Percentiles rank a stretch among this genome's conserved stretches.
phyloP scores from a whole-genome alignment of 2,329 filamentous ascomycete species.

The Colletotrichum camelliae region DNA sequence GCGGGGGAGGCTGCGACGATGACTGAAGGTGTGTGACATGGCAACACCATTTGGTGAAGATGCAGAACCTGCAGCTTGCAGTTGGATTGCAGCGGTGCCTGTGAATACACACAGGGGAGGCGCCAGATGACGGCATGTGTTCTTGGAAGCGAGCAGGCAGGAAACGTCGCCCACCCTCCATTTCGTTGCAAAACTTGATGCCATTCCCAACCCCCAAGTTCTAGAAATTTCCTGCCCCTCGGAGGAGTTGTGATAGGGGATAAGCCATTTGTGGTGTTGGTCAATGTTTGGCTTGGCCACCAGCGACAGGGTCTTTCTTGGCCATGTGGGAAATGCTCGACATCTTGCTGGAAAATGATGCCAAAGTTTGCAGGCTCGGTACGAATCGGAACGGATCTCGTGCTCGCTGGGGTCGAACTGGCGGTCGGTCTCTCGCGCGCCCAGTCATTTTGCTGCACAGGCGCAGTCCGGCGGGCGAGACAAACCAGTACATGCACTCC shows the following conservation, averaged over 20 bases:
- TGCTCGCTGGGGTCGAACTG: constrained; percentile 11
- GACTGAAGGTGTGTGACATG: constrained; percentile 17
- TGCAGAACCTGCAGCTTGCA: constrained; percentile 17
- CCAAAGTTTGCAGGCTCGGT: constrained; percentile 6
- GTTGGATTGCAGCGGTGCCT: constrained; percentile 8
- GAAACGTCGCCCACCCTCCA: not conserved
- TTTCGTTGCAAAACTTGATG: constrained; percentile 2
- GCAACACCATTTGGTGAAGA: not conserved
- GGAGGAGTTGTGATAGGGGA: not conserved
- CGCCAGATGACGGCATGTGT: constrained; percentile 16
- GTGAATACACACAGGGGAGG: not conserved
- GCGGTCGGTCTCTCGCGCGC: constrained; percentile 13
- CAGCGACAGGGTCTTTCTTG: not conserved
- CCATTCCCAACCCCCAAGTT: constrained; percentile 6
- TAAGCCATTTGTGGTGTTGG: not conserved
- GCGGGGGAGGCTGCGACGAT: constrained; percentile 17
- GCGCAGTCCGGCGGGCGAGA: constrained; percentile 12
- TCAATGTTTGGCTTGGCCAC: not conserved
- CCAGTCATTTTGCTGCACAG: not conserved
- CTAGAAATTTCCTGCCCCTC: not conserved
- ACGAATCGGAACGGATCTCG: constrained; percentile 13
- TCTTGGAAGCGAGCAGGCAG: not conserved
- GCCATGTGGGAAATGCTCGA: not conserved
- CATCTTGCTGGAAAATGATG: constrained; percentile 1
- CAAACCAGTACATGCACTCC: not conserved